Base-by-base conservation (phyloP, 257 asterid species). In the Nicotiana paniculata region DNA sequence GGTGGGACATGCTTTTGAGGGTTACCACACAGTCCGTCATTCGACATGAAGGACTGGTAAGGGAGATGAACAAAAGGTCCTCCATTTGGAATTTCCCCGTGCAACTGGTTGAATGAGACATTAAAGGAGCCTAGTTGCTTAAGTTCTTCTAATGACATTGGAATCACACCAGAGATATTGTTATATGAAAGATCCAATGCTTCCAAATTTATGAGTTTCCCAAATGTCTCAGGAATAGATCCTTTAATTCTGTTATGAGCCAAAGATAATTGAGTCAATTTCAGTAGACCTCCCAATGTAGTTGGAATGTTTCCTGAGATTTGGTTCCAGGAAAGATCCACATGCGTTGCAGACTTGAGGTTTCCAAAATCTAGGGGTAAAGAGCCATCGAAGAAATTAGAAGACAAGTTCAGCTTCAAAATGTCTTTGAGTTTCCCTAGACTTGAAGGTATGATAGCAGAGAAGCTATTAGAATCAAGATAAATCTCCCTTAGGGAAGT, bases 191-290 rank as follows among this genome's bases (percentile, higher is more conserved):
- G 80, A 21, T 89, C 89, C 65, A 89, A 66, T 1, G 35, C 15
- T 39, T 81, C 82, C 61, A 89, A 69, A 64, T 72, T 30, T 62
- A 77, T 3, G 80, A 85, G 68, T 4, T 64, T 51, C 16, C 81
- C 69, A 54, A 81, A 7, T 30, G 87, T 82, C 6, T 58, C 87
- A 3, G 89, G 90, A 77, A 86, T 74, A 3, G 80, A 21, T 15
- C 89, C 92, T 63, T 84, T 17, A 32, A 89, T 75, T 21, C n/a
- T 57, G 30, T 87, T 89, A 4, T 78, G 43, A 13, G 89, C 88
- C 43, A 89, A 68, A 16, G 89, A 89, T 10, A 89, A 66, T 58
- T 62, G 65, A 21, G 32, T 32, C 85, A 87, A 4, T 17, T 77
- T 66, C 4, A 39, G 54, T 59, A 86, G 63, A 1, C 76, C 64